Percentiles rank a stretch among this genome's conserved stretches.
Evolutionary conservation across 75 land plant genomes (phyloP).

Genomic region (Sequoiadendron giganteum): DNA sequence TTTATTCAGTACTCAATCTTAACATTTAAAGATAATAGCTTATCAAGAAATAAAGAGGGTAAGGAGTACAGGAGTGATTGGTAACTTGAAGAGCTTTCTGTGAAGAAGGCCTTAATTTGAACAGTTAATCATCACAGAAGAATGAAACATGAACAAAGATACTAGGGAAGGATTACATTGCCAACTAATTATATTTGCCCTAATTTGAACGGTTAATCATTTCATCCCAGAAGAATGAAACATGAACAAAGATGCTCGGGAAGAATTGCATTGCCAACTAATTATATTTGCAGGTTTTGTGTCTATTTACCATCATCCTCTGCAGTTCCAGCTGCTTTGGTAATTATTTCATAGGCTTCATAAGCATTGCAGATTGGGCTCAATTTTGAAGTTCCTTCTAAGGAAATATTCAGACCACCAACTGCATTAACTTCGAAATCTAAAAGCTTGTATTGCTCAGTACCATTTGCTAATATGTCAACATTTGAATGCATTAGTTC

Average conservation of each 20-base stretch:
- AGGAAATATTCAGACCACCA: slow-evolving; percentile 26
- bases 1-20: neutral
- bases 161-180: neutral
- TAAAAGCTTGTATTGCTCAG: slow-evolving; percentile 12
- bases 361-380: slow-evolving; percentile 45
- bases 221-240: neutral
- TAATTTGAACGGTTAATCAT: neutral
- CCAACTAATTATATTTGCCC: neutral
- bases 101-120: neutral
- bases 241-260: neutral
- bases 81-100: neutral
- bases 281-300: neutral
- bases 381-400: slow-evolving; percentile 19
- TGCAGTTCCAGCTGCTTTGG: neutral
- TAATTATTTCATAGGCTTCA: slow-evolving; percentile 17
- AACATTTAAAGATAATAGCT: neutral
- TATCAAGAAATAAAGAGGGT: neutral
- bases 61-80: neutral
- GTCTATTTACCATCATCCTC: neutral
- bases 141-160: slow-evolving; percentile 1
- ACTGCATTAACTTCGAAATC: slow-evolving; percentile 1
- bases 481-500: slow-evolving; percentile 5
- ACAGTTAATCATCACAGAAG: neutral
- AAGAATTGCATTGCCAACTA: neutral
- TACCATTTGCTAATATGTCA: slow-evolving; percentile 26